These are phyloP conservation scores for Colletotrichum acutatum DNA, from an alignment of 2,329 filamentous ascomycete genomes.

Conservation along the genomic window DNA sequence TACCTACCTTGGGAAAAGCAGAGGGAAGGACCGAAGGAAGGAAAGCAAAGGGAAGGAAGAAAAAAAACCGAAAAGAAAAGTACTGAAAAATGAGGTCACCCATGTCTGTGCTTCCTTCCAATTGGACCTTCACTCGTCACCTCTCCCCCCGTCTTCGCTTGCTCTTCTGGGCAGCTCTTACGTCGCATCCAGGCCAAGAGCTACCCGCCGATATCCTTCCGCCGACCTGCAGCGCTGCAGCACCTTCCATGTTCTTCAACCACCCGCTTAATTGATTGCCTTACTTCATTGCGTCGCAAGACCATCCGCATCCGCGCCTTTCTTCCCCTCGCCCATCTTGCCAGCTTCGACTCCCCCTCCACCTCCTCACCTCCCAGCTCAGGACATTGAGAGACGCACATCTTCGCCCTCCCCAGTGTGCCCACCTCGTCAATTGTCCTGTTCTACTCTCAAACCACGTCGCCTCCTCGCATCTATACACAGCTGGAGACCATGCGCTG, in stretches of 20 bases:
- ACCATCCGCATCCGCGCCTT: not conserved
- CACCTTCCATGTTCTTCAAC: not conserved
- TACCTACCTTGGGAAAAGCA: not conserved
- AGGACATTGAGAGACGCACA: not conserved
- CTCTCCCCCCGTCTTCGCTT: not conserved
- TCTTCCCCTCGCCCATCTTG: not conserved
- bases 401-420: not conserved
- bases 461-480: not conserved
- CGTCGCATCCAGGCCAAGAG: not conserved
- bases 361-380: not conserved
- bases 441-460: not conserved
- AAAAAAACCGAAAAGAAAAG: no score
- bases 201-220: conserved; percentile 4
- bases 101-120: conserved; percentile 10
- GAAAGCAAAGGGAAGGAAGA: not conserved
- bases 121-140: not conserved
- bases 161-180: not conserved
- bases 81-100: conserved; percentile 29
- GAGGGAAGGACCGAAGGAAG: conserved; percentile 5
- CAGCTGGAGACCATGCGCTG: conserved; percentile 30
- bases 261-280: not conserved
- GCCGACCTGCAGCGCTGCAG: conserved; percentile 8
- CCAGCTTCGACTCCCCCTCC: not conserved
- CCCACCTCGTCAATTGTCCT: not conserved
- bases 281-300: not conserved